Conservation (phyloP, 2,329 filamentous ascomycete species). For the Fusarium clavum region DNA sequence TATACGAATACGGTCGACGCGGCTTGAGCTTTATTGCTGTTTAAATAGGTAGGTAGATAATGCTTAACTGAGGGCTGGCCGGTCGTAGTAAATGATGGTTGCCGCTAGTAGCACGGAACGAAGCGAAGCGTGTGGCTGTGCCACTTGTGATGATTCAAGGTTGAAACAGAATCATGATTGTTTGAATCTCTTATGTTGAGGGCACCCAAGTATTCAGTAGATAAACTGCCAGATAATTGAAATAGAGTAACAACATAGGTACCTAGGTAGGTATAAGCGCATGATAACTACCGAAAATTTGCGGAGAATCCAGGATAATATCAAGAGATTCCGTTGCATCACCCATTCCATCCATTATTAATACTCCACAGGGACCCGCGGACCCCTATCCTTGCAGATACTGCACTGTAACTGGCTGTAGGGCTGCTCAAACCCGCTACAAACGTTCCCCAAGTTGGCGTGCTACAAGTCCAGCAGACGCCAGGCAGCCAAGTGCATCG, state of each 20-base stretch:
- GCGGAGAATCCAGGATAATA: neutral
- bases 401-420: conserved; percentile 16
- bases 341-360: conserved; percentile 6
- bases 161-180: neutral
- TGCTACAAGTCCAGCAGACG: conserved; percentile 7
- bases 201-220: neutral
- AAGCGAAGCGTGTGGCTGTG: conserved; percentile 33
- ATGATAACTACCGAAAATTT: conserved; percentile 3
- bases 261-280: neutral
- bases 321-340: neutral
- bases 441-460: neutral
- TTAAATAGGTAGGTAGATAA: neutral
- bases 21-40: neutral
- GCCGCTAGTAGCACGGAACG: conserved; percentile 17
- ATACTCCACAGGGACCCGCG: conserved; percentile 17
- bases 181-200: neutral
- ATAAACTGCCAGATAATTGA: neutral
- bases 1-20: neutral
- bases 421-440: conserved; percentile 15
- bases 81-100: conserved; percentile 8
- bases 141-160: neutral
- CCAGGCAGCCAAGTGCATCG: conserved; percentile 45
- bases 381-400: conserved; percentile 17
- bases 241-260: neutral
- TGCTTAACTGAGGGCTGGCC: conserved; percentile 16